phyloP scores from a whole-genome alignment of 2,329 filamentous ascomycete genomes.

The Fonsecaea monophora region DNA sequence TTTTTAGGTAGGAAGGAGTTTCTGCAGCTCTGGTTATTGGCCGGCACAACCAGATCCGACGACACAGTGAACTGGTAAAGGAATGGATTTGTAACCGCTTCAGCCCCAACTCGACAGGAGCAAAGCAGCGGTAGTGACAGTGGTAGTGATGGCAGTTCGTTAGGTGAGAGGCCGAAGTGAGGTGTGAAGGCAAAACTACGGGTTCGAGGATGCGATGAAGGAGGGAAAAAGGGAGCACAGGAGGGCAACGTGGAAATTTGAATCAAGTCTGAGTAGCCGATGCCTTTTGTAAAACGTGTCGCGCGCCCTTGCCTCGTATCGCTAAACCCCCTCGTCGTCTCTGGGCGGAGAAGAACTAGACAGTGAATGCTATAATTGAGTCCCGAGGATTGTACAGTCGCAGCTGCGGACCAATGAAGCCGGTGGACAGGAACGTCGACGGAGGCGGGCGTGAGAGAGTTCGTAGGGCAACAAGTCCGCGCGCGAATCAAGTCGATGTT shows the following conservation, averaged over 20 bases:
- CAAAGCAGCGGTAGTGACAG: not conserved
- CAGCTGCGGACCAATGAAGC: slow-evolving; percentile 16
- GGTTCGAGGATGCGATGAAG: slow-evolving; percentile 15
- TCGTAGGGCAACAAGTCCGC: slow-evolving; percentile 16
- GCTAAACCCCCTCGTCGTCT: slow-evolving; percentile 9
- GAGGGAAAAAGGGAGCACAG: not conserved
- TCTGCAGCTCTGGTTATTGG: slow-evolving; percentile 6
- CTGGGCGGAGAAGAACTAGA: slow-evolving; percentile 16
- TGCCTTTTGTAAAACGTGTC: not conserved
- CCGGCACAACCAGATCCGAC: slow-evolving; percentile 2
- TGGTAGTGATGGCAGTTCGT: not conserved
- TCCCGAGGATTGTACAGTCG: slow-evolving; percentile 10
- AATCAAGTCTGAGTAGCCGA: slow-evolving; percentile 19
- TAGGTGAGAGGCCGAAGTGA: not conserved
- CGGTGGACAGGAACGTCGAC: slow-evolving; percentile 6
- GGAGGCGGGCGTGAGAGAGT: slow-evolving; percentile 9
- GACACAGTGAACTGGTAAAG: not conserved
- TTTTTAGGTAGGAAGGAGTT: not conserved
- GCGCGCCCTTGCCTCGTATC: slow-evolving; percentile 13
- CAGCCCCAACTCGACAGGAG: not conserved
- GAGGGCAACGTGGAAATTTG: slow-evolving; percentile 13
- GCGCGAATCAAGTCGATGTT: slow-evolving; percentile 9
- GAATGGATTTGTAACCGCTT: not conserved
- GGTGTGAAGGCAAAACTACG: not conserved
- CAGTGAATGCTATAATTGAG: slow-evolving; percentile 17